Base-by-base conservation (phyloP, 495 filamentous ascomycete species). In the Penicillium daleae region DNA sequence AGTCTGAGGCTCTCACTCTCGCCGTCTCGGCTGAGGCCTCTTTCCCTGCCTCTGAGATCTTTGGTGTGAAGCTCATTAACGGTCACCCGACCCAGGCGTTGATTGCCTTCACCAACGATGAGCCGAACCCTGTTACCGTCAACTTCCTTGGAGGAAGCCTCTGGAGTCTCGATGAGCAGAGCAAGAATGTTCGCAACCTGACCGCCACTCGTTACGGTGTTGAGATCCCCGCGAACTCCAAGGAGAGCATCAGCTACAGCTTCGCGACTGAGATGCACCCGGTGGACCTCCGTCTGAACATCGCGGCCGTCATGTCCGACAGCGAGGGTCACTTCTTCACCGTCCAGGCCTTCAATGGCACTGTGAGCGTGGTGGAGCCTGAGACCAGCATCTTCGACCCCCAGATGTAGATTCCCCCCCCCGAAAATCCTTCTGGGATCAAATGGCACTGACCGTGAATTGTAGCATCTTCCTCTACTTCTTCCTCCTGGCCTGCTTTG, bases 41-140 rank as follows among this genome's bases (percentile, higher is more conserved):
- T 58, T 99, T 97, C 85, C 92, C 92, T 46, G 83, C 90, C 33
- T 86, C 91, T 71, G 92, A 95, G 79, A 89, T 97, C 79, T 96
- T 97, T 67, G 95, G 95, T 65, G 86, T 98, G 65, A 97, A 97
- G 84, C 87, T 97, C 57, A 86, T 98, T 80, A 99, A 99, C 73
- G 92, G 92, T 70, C 86, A 89, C 62, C 85, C 92, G n/a, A 97
- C 92, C 55, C 84, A 87, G 73, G 89, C 93, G 6, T 80, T 96
- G 33, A 80, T 99, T 70, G 85, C 89, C 63, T 82, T 97, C 72
- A 83, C 83, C 75, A 99, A 99, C 80, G 82, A 90, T 60, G 95
- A 99, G 80, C 83, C 86, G 4, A 81, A 78, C 54, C 86, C 94
- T 22, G 84, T 98, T 62, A 83, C 83, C 51, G 85, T 99, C 33